Percentiles rank a stretch among this genome's conserved stretches.
These are phyloP conservation scores for Botrytis squamosa DNA, from an alignment of 2,329 filamentous ascomycete genomes.

Conservation along the genomic window DNA sequence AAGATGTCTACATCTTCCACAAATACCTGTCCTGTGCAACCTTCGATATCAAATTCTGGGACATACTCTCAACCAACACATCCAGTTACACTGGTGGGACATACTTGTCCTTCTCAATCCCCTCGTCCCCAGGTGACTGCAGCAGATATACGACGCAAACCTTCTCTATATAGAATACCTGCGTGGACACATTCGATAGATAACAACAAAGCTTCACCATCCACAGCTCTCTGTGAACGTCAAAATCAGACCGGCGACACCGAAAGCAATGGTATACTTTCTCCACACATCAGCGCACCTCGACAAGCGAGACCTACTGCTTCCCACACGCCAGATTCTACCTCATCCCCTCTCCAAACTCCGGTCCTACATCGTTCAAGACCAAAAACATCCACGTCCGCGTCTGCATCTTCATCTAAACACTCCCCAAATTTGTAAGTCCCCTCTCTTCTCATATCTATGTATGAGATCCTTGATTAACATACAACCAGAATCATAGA, in stretches of 20 bases:
- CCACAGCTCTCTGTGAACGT: not conserved
- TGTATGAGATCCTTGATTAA: constrained; percentile 25
- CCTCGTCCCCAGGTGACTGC: not conserved
- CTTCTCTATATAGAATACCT: constrained; percentile 35
- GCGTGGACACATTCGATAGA: constrained; percentile 24
- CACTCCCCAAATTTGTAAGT: constrained; percentile 35
- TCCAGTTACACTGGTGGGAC: not conserved
- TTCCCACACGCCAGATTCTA: not conserved
- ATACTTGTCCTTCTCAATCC: not conserved
- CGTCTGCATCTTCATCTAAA: constrained; percentile 18
- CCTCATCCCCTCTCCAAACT: not conserved
- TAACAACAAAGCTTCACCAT: not conserved
- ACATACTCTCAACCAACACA: not conserved
- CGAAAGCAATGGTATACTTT: too few species aligned
- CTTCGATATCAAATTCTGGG: not conserved
- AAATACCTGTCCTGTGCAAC: not conserved
- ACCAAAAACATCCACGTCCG: constrained; percentile 11
- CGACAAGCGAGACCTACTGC: not conserved
- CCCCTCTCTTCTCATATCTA: constrained; percentile 8
- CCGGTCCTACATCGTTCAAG: not conserved
- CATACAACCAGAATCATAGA: constrained; percentile 46
- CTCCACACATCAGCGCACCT: not conserved
- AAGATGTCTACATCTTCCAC: not conserved
- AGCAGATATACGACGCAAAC: constrained; percentile 32
- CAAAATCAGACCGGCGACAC: too few species aligned